phyloP scores from a whole-genome alignment of 2,329 filamentous ascomycete genomes.

The Paraphoma sp. region DNA sequence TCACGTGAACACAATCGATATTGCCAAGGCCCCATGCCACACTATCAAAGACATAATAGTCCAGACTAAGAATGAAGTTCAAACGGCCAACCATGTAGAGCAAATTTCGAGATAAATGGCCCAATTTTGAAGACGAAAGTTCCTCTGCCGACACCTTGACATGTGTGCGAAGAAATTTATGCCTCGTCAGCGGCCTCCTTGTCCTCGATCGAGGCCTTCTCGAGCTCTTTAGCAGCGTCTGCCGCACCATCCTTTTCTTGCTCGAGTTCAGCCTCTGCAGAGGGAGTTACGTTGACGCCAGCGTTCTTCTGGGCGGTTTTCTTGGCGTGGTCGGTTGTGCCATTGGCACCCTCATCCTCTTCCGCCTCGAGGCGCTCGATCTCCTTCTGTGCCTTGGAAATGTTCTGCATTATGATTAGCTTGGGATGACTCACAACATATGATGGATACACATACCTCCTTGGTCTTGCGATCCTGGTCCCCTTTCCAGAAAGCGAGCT shows the following conservation, averaged over 20 bases:
- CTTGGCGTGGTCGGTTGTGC: constrained; percentile 62
- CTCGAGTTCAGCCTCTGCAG: constrained; percentile 60
- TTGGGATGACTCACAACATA: neutral
- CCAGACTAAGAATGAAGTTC: constrained; percentile 23
- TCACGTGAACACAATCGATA: neutral
- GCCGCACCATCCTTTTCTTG: constrained; percentile 66
- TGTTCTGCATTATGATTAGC: constrained; percentile 70
- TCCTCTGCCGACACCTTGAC: neutral
- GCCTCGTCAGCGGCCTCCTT: constrained; percentile 32
- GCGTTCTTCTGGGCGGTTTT: constrained; percentile 60
- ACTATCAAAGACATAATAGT: constrained; percentile 17
- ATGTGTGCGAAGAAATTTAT: constrained; percentile 13
- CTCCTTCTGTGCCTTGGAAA: constrained; percentile 94
- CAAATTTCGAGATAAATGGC: constrained; percentile 24
- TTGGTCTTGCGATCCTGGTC: constrained; percentile 90
- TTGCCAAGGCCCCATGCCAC: constrained; percentile 26
- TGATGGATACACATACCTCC: constrained; percentile 68
- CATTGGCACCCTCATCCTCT: constrained; percentile 61
- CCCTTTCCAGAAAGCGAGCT: constrained; percentile 88
- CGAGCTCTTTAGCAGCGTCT: constrained; percentile 66
- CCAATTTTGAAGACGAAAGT: constrained; percentile 17
- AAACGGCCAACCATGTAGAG: constrained; percentile 22
- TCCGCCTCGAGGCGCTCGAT: constrained; percentile 84
- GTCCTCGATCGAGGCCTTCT: constrained; percentile 68
- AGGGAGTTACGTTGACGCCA: constrained; percentile 58